A percentile compares a stretch with the other conserved stretches of the same genome.
Evolutionary conservation across 768 basidiomycete genomes (phyloP).

Genomic region (Tulasnella calospora): DNA sequence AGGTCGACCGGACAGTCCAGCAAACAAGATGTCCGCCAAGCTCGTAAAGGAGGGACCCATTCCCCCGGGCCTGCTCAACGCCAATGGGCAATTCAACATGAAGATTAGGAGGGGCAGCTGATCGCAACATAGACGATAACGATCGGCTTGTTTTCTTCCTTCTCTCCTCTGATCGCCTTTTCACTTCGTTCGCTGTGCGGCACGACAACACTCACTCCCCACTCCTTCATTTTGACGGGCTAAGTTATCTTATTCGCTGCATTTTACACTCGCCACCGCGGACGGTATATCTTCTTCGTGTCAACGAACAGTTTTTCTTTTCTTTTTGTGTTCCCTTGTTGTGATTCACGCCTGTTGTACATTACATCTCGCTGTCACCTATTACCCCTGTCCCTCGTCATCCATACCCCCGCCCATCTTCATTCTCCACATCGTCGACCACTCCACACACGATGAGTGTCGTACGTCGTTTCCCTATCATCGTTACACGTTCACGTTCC

Average conservation of each 20-base stretch:
- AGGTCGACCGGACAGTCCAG: neutral
- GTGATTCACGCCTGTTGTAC: no score
- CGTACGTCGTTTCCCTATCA: neutral
- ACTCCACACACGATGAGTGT: no score
- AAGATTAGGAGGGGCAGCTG: slow-evolving; percentile 2
- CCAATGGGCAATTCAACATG: slow-evolving; percentile 5
- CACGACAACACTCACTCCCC: neutral
- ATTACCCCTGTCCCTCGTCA: no score
- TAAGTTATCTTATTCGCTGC: neutral
- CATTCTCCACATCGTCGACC: no score
- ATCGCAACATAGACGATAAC: neutral
- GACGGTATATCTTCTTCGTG: neutral
- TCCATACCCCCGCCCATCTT: no score
- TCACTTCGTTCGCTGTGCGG: neutral
- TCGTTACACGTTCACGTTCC: neutral
- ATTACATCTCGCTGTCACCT: no score
- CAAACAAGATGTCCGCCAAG: slow-evolving; percentile 12
- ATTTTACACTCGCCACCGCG: neutral
- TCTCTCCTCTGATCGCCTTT: neutral
- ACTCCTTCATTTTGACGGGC: neutral
- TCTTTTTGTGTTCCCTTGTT: no score
- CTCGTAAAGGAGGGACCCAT: slow-evolving; percentile 19
- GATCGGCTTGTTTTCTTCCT: neutral
- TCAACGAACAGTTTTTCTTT: neutral
- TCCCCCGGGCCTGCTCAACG: slow-evolving; percentile 12